Evolutionary conservation across 2,329 filamentous ascomycete genomes (phyloP), one percentile per base, ranked within the genome.

Genomic region (Amylocarpus encephaloides): DNA sequence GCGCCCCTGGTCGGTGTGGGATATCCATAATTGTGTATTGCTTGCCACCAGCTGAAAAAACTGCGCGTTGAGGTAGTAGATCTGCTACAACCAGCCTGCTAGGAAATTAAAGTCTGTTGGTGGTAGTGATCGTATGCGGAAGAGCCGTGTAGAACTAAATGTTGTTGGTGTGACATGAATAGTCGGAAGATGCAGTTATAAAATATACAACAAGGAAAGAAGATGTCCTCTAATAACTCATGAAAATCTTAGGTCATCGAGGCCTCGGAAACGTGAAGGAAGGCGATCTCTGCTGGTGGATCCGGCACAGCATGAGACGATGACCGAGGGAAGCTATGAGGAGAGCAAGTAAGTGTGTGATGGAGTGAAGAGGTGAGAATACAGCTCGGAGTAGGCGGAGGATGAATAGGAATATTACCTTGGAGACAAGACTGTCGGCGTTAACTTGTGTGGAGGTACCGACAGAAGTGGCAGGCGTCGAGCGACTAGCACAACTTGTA

Each of bases 21-120:
- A 70, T 70, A 56, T 74, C 71, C 72, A 75, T 75, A 46, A 48
- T 50, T 54, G 44, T 22, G 11, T 19, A 16, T 45, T 32, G 50
- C 36, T 56, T 57, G 61, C 57, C 60, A 61, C 61, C 42, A 57
- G 59, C 56, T 59, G 56, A 61, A 59, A 53, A 49, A 45, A 54
- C 35, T 46, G 49, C 51, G 48, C 13, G 41, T 48, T 41, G 49
- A 55, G 12, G 11, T 47, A 19, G 49, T 40, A 26, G 49, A 43
- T 40, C 26, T 46, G 57, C 43, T 33, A 40, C 38, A 45, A 41
- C 51, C 46, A 40, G 47, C 13, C 42, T 46, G 44, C 44, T 45
- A 52, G 40, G 48, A 54, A 50, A 48, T 54, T 50, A 57, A 44
- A n/a, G 36, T 45, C 29, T 43, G 34, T 48, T 55, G 48, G 60